Evolutionary conservation across 495 filamentous ascomycete species (phyloP), one percentile per base, ranked within the genome.

Genomic region (Penicillium longicatenatum): DNA sequence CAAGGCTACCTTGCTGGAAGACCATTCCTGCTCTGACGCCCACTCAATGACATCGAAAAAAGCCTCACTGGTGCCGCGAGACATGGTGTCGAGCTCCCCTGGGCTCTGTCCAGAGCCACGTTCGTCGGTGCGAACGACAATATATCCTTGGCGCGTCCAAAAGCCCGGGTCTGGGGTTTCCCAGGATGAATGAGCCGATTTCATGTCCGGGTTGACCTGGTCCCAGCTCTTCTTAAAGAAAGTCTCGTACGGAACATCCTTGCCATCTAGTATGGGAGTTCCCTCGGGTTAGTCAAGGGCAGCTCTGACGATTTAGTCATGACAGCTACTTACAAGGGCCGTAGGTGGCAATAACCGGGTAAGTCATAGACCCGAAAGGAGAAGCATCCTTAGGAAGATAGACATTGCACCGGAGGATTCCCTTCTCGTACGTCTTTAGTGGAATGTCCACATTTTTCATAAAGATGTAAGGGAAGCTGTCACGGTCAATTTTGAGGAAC

Each of bases 21-120:
- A 85, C 85, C 85, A 88, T 2, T 70, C 52, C 62, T 87, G 85
- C 50, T 81, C 77, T 3, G 85, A 78, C 0, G 76, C 75, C 85
- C 85, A 88, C 66, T 86, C 84, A 4, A 88, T 72, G 16, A 87
- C 78, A 26, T 85, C 79, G 57, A 78, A 80, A 64, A 87, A 87
- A 0, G 74, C 78, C 41, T 86, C 81, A 58, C 75, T 80, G 0
- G 84, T 87, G 1, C 72, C 78, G 0, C 71, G 68, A 17, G 79
- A 82, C 81, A 87, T 84, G 8, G 82, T 84, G 52, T 88, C 81
- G 0, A 87, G 65, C 14, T 79, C 60, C 0, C 85, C 84, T 0
- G 80, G 78, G 5, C 78, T 82, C 58, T 87, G 85, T 4, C 85
- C 85, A 2, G 75, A 62, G 2, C 85, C 85, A 0, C 78, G 65